Evolutionary conservation across 148 eudicot species (phyloP).

Genomic region (Fallopia convolvulus): DNA sequence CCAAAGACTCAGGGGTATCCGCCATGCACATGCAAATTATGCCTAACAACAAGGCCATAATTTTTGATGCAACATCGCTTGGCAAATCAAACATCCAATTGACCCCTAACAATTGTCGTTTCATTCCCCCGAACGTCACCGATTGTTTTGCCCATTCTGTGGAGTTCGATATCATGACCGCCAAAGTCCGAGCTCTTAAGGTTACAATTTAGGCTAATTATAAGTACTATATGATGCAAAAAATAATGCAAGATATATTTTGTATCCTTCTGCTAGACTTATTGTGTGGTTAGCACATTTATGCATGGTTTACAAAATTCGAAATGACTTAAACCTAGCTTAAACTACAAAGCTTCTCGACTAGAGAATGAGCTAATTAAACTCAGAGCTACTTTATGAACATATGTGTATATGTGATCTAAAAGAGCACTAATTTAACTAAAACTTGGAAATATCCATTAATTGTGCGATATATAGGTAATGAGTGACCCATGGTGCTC

Average conservation of each 20-base stretch:
- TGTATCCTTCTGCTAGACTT: too few relatives aligned
- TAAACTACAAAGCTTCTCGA: too few relatives aligned
- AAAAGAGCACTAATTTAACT: too few relatives aligned
- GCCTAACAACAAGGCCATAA: constrained; percentile 53
- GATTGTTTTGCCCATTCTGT: constrained; percentile 71
- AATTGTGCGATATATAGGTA: constrained; percentile 24
- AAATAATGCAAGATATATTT: too few relatives aligned
- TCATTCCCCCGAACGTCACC: constrained; percentile 6
- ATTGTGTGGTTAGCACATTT: too few relatives aligned
- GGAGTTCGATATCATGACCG: constrained; percentile 44
- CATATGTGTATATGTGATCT: too few relatives aligned
- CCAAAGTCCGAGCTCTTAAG: constrained; percentile 39
- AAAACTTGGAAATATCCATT: too few relatives aligned
- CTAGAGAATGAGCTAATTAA: too few relatives aligned
- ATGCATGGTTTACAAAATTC: too few relatives aligned
- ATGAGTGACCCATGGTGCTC: constrained; percentile 77
- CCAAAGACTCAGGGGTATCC: constrained; percentile 43
- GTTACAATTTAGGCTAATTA: constrained; percentile 15
- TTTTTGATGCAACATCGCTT: constrained; percentile 55
- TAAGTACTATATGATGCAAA: neutral
- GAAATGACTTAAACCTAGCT: too few relatives aligned
- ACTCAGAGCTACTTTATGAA: too few relatives aligned
- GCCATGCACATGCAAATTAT: constrained; percentile 85
- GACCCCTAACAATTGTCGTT: constrained; percentile 22
- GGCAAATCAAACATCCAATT: constrained; percentile 38